These are phyloP conservation scores for Pterocarpus macrocarpus DNA, from an alignment of 306 rosid species.

Conservation along the genomic window DNA sequence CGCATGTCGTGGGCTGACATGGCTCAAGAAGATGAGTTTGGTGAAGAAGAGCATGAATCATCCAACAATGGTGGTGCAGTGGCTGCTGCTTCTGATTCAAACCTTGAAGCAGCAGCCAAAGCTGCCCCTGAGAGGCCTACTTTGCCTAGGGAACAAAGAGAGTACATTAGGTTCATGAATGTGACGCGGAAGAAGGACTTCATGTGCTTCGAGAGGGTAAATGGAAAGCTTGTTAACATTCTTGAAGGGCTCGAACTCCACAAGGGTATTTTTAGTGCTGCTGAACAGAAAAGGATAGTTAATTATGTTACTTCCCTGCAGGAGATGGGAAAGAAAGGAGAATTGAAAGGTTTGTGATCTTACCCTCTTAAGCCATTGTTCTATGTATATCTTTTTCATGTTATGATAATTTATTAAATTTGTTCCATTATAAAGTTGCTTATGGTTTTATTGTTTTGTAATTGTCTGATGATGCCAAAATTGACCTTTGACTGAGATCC, in stretches of 20 bases:
- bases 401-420: background rate
- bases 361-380: background rate
- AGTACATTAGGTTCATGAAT: conserved; percentile 71
- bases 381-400: background rate
- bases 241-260: conserved; percentile 95
- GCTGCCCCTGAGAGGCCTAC: conserved; percentile 65
- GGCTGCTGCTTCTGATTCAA: conserved; percentile 35
- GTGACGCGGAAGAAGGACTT: conserved; percentile 73
- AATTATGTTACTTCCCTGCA: conserved; percentile 61
- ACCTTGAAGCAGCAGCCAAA: conserved; percentile 46
- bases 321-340: conserved; percentile 79
- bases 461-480: background rate
- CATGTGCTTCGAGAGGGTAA: conserved; percentile 75
- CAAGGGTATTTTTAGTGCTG: conserved; percentile 83
- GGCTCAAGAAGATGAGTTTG: conserved; percentile 93
- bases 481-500: background rate
- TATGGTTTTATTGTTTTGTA: background rate
- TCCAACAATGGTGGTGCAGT: conserved; percentile 27
- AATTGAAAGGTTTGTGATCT: conserved; percentile 78
- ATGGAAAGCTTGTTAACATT: conserved; percentile 76
- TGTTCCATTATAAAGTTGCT: background rate
- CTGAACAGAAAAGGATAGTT: conserved; percentile 87
- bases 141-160: conserved; percentile 83
- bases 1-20: conserved; percentile 98
- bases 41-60: conserved; percentile 54